Base-by-base conservation (phyloP, 2,329 filamentous ascomycete genomes). In the Boeremia lycopersici region DNA sequence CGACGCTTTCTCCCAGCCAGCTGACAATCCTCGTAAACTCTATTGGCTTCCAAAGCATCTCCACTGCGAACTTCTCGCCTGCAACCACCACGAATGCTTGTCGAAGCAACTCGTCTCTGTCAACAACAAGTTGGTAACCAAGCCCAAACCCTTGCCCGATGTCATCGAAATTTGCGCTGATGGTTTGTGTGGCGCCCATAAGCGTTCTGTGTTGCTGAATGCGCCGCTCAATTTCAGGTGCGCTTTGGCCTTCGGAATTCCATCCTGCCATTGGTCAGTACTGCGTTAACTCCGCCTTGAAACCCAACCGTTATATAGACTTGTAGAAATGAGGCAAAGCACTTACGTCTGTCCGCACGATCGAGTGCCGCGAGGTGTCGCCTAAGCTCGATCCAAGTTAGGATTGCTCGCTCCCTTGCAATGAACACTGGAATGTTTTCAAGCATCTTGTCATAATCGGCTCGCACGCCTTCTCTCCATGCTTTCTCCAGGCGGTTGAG, bases 341-440 rank as follows among this genome's bases (percentile, higher is more conserved):
- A 65, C 71, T 17, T 67, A 74, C 71, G 64, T 56, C 64, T 63
- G 28, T 68, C 68, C 41, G 70, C 70, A 48, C 69, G 67, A 30
- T 70, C 64, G 30, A 74, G 67, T 31, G 71, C 71, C 48, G 70
- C 68, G 30, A 74, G 51, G 45, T 74, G 71, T 35, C 71, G 59
- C 48, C 65, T 67, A 12, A 74, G 59, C 44, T 74, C 71, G 34
- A 74, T 67, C 71, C 71, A 74, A 11, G 69, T 72, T 23, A 74
- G 51, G 38, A 74, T 67, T 7, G 69, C 70, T 25, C 70, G 64
- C 48, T 74, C 71, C 44, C 67, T 58, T 6, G 69, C 71, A 31
- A 70, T 65, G 51, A 74, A 74, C 3, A 63, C 61, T 5, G 64
- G 55, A 29, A 70, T 60, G 46, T 72, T 67, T 8, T 67, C 63